phyloP scores from a whole-genome alignment of 768 basidiomycete genomes.

The Pleurotus salmoneostramineus region DNA sequence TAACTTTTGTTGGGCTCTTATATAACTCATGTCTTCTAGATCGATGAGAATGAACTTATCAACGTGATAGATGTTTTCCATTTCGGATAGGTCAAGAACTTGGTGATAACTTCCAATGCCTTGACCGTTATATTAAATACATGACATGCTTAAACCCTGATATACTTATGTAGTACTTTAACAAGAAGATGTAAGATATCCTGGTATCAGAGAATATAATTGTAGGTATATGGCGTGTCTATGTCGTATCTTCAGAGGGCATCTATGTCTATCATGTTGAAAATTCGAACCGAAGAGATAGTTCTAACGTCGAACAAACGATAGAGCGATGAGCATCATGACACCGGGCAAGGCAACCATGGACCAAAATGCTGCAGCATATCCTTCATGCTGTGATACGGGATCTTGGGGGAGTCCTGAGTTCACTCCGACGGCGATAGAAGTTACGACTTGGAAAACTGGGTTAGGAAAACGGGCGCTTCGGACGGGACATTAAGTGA shows the following conservation, averaged over 20 bases:
- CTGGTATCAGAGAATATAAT: too few relatives aligned
- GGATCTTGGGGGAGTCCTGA: neutral
- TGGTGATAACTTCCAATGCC: too few relatives aligned
- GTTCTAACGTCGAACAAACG: neutral
- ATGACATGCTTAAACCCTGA: neutral
- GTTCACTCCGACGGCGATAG: slow-evolving; percentile 4
- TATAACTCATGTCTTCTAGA: neutral
- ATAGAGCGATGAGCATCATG: neutral
- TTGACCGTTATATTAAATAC: too few relatives aligned
- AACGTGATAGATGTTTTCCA: slow-evolving; percentile 1
- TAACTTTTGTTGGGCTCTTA: neutral
- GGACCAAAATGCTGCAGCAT: slow-evolving; percentile 1
- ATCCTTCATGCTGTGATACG: neutral
- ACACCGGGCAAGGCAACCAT: neutral
- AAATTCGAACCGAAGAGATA: too few relatives aligned
- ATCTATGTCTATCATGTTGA: too few relatives aligned
- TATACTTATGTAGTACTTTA: too few relatives aligned
- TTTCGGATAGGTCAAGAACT: neutral
- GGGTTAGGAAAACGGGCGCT: neutral
- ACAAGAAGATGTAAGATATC: too few relatives aligned
- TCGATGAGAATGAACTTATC: slow-evolving; percentile 1
- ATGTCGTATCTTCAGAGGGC: too few relatives aligned
- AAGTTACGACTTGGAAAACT: neutral
- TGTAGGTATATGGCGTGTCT: too few relatives aligned
- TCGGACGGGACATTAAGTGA: neutral